These are phyloP conservation scores for Globisporangium recalcitrans DNA, from an alignment of 352 stramenopile species.

Conservation along the genomic window DNA sequence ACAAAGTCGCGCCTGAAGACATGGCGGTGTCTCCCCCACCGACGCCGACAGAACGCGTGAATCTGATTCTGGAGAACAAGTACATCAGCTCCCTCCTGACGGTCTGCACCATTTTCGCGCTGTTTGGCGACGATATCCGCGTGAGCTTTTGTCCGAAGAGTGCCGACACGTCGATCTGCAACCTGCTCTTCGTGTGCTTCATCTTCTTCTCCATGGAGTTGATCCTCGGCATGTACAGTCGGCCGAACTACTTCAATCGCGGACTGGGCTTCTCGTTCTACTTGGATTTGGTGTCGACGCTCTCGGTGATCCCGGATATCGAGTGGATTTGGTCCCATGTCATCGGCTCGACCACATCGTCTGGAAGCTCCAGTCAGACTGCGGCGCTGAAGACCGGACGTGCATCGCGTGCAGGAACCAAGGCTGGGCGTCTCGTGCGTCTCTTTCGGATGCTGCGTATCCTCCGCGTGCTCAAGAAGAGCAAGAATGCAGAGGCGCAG, in stretches of 20 bases:
- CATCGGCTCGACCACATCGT: conserved; percentile 26
- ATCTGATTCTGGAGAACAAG: conserved; percentile 63
- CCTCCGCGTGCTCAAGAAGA: conserved; percentile 77
- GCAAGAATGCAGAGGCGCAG: conserved; percentile 53
- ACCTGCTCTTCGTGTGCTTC: conserved; percentile 79
- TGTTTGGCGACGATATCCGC: conserved; percentile 86
- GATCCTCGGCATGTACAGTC: conserved; percentile 57
- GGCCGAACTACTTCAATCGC: conserved; percentile 73
- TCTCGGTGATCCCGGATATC: conserved; percentile 91
- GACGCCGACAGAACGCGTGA: conserved; percentile 39
- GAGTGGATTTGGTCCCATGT: conserved; percentile 78
- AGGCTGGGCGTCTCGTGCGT: conserved; percentile 85
- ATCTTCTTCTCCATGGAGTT: conserved; percentile 75
- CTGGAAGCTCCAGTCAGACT: conserved; percentile 32
- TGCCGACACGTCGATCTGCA: conserved; percentile 62
- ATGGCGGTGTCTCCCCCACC: conserved; percentile 24
- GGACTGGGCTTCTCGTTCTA: conserved; percentile 87
- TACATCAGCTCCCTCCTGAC: conserved; percentile 64
- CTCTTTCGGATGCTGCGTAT: conserved; percentile 90
- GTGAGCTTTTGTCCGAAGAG: conserved; percentile 60
- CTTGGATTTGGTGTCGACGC: conserved; percentile 91
- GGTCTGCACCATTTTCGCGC: conserved; percentile 77
- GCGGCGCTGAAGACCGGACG: conserved; percentile 78
- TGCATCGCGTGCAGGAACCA: conserved; percentile 81
- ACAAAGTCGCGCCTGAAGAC: conserved; percentile 65